phyloP scores from a whole-genome alignment of 169 alveolate genomes.

The Cryptosporidium felis region DNA sequence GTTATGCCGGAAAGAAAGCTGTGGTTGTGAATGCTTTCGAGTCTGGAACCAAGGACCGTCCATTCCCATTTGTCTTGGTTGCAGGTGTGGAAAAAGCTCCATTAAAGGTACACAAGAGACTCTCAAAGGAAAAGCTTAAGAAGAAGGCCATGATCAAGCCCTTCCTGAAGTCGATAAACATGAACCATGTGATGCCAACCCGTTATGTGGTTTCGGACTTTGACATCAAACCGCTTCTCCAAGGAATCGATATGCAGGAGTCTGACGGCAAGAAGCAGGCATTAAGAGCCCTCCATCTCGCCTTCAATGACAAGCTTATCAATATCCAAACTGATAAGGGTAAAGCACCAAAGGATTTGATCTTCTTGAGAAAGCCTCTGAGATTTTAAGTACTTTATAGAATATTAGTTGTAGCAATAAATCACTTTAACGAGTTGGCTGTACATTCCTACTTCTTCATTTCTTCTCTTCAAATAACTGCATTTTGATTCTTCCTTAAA shows the following conservation, averaged over 20 bases:
- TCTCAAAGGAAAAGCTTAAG: slow-evolving; percentile 91
- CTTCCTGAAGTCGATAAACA: slow-evolving; percentile 95
- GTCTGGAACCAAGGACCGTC: slow-evolving; percentile 92
- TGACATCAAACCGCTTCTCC: slow-evolving; percentile 37
- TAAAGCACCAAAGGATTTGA: slow-evolving; percentile 70
- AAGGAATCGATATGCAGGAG: slow-evolving; percentile 70
- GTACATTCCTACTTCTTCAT: too few relatives aligned
- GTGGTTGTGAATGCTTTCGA: slow-evolving; percentile 94
- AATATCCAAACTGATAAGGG: slow-evolving; percentile 63
- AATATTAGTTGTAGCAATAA: too few relatives aligned
- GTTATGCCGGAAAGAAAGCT: slow-evolving; percentile 99
- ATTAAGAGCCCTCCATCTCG: slow-evolving; percentile 36
- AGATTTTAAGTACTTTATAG: slow-evolving; percentile 45
- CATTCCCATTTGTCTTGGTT: slow-evolving; percentile 93
- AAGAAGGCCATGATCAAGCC: slow-evolving; percentile 93
- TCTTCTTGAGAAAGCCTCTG: slow-evolving; percentile 66
- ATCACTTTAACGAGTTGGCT: too few relatives aligned
- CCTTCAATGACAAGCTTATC: slow-evolving; percentile 62
- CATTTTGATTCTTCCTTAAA: too few relatives aligned
- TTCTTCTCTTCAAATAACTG: too few relatives aligned
- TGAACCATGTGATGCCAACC: slow-evolving; percentile 98
- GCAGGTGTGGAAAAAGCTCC: slow-evolving; percentile 98
- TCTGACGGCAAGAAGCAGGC: slow-evolving; percentile 70
- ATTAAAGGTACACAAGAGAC: slow-evolving; percentile 90
- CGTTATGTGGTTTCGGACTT: slow-evolving; percentile 82